phyloP scores from a whole-genome alignment of 306 rosid species.

The Delonix regia region DNA sequence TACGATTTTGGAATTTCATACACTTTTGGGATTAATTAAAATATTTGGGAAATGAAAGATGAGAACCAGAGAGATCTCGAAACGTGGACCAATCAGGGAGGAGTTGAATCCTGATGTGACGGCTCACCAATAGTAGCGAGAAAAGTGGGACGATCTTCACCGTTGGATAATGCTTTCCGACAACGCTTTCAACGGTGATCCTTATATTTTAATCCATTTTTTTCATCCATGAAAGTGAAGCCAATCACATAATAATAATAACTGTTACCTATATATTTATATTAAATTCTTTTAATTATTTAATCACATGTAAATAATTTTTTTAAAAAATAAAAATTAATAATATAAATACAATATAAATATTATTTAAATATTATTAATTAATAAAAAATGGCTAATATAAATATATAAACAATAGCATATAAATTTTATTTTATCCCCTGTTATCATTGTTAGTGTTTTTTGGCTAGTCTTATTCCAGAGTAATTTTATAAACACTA shows the following conservation, averaged over 20 bases:
- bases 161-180: conserved; percentile 55
- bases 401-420: no score
- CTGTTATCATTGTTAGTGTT: not conserved
- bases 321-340: no score
- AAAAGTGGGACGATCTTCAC: conserved; percentile 44
- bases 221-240: not conserved
- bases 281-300: no score
- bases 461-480: no score
- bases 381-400: no score
- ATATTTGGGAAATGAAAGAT: not conserved
- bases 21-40: not conserved
- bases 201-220: not conserved
- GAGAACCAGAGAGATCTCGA: conserved; percentile 12
- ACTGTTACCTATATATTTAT: no score
- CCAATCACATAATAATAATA: not conserved
- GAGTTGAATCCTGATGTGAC: conserved; percentile 43
- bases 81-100: conserved; percentile 65
- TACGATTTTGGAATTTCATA: conserved; percentile 26
- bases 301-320: no score
- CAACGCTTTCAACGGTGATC: conserved; percentile 42
- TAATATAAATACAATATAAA: no score
- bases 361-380: no score
- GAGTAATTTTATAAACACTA: no score
- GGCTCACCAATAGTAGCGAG: conserved; percentile 10
- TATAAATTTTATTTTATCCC: no score